These are phyloP conservation scores for Plectosphaerella sp. DNA, from an alignment of 2,329 filamentous ascomycete genomes.

Conservation along the genomic window DNA sequence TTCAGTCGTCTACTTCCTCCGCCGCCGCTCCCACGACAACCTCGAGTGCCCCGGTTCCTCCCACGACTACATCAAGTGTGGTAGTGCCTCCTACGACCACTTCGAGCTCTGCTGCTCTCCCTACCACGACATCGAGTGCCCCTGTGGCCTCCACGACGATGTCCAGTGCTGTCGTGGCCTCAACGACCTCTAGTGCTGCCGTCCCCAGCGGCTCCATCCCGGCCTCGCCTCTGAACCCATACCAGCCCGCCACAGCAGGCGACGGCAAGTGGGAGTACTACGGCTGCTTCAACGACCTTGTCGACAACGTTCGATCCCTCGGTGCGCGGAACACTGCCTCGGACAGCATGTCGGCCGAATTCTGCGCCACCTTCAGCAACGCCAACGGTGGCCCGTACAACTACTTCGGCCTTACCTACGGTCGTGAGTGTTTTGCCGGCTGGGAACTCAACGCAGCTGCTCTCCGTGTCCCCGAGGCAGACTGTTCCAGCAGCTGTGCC, in stretches of 20 bases:
- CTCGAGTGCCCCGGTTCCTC: background rate
- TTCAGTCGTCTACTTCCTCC: slow-evolving; percentile 19
- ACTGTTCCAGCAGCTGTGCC: slow-evolving; percentile 12
- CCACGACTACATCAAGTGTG: background rate
- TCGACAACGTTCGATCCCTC: slow-evolving; percentile 12
- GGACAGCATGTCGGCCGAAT: slow-evolving; percentile 15
- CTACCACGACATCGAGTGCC: background rate
- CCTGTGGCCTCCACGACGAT: background rate
- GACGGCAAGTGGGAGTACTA: slow-evolving; percentile 13
- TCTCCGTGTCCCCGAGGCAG: slow-evolving; percentile 11
- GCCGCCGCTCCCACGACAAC: background rate
- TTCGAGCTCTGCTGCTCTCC: background rate
- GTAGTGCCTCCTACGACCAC: background rate
- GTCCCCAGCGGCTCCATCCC: background rate
- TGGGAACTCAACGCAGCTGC: slow-evolving; percentile 11
- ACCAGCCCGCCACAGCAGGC: slow-evolving; percentile 5
- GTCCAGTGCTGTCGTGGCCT: background rate
- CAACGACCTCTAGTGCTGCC: background rate
- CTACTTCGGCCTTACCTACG: slow-evolving; percentile 16
- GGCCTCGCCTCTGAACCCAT: slow-evolving; percentile 5
- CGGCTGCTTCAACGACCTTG: slow-evolving; percentile 18
- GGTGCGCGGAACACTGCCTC: slow-evolving; percentile 7
- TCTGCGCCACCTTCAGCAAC: slow-evolving; percentile 18
- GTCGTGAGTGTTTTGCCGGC: slow-evolving; percentile 16
- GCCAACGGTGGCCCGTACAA: slow-evolving; percentile 14